phyloP scores from a whole-genome alignment of 192 early-diverging fungal species.

The Phlyctochytrium bullatum region DNA sequence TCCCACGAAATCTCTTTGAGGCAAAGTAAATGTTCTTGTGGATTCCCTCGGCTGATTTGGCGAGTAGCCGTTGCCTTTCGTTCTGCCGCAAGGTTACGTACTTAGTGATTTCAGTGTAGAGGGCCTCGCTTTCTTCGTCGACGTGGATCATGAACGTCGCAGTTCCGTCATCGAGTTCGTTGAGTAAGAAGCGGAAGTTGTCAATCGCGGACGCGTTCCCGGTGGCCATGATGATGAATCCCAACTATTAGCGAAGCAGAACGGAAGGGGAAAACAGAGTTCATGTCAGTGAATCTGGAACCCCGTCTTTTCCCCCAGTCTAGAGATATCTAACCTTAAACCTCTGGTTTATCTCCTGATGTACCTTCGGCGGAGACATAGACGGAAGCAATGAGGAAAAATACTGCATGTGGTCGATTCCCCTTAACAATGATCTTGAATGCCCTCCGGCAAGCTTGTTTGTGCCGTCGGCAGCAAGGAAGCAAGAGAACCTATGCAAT shows the following conservation, averaged over 20 bases:
- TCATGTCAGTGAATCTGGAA: too few species aligned
- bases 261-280: too few species aligned
- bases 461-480: background rate
- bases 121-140: background rate
- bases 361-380: too few species aligned
- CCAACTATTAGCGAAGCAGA: too few species aligned
- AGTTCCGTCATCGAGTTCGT: background rate
- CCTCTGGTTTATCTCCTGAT: too few species aligned
- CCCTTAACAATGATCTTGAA: background rate
- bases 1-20: background rate
- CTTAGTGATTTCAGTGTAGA: background rate
- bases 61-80: background rate
- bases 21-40: background rate
- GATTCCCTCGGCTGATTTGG: background rate
- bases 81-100: background rate
- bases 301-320: too few species aligned
- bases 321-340: too few species aligned
- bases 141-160: background rate
- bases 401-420: background rate
- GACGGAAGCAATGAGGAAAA: background rate
- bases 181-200: background rate
- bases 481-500: background rate
- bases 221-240: background rate
- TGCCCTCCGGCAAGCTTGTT: background rate
- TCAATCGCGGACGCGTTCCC: background rate